Evolutionary conservation across 768 basidiomycete genomes (phyloP).

Genomic region (Amanita fuliginea): DNA sequence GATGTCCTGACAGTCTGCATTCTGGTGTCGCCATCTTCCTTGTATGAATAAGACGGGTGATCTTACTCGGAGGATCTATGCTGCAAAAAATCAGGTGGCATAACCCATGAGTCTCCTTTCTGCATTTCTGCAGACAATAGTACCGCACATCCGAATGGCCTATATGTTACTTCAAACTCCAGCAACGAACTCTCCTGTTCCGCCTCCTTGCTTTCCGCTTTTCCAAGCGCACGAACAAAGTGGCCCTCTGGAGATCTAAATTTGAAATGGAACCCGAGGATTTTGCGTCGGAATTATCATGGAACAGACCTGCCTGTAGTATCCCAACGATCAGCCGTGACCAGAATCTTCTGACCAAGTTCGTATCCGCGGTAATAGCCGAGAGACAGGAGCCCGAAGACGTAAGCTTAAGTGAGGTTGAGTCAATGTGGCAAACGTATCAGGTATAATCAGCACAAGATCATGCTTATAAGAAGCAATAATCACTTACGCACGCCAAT

Average conservation of each 20-base stretch:
- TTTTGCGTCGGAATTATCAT: neutral
- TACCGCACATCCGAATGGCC: conserved; percentile 95
- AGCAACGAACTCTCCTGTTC: conserved; percentile 89
- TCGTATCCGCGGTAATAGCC: conserved; percentile 86
- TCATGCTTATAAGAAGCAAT: neutral
- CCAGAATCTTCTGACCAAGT: conserved; percentile 89
- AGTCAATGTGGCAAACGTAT: conserved; percentile 93
- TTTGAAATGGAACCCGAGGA: neutral
- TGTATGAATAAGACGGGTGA: neutral
- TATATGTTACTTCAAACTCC: conserved; percentile 92
- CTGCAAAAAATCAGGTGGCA: conserved; percentile 87
- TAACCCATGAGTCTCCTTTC: conserved; percentile 92
- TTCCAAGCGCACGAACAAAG: conserved; percentile 86
- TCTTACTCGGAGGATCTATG: conserved; percentile 86
- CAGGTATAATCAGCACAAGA: conserved; percentile 22
- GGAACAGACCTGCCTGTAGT: conserved; percentile 44
- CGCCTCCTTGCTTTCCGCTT: conserved; percentile 89
- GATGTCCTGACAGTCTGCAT: conserved; percentile 87
- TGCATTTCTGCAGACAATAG: conserved; percentile 79
- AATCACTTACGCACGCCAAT: conserved; percentile 79
- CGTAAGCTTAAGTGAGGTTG: conserved; percentile 75
- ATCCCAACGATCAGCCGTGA: conserved; percentile 92
- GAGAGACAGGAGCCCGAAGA: conserved; percentile 79
- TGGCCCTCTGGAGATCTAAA: conserved; percentile 89
- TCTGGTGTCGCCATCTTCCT: neutral